These are phyloP conservation scores for Brassica balearica DNA, from an alignment of 441 rosid genomes.

Conservation along the genomic window DNA sequence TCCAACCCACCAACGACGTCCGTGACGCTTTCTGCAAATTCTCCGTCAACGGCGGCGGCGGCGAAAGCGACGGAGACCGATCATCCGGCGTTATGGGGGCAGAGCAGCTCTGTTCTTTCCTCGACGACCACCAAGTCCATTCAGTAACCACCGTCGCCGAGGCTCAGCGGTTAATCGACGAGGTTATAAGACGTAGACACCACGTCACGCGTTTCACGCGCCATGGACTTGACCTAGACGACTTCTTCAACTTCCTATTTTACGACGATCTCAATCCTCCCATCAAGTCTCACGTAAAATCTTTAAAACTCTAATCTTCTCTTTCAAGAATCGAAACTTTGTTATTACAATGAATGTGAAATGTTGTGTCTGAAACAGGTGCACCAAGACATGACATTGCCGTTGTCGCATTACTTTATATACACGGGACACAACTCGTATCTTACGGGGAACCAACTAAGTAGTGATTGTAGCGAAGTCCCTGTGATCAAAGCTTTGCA, in stretches of 20 bases:
- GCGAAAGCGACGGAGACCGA: background rate
- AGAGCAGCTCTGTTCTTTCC: conserved; percentile 53
- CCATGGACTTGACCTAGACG: conserved; percentile 53
- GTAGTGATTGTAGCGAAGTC: conserved; percentile 77
- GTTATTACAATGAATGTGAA: background rate
- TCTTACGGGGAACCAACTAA: conserved; percentile 76
- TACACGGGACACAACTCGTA: conserved; percentile 82
- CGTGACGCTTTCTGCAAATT: conserved; percentile 47
- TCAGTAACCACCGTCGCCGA: conserved; percentile 40
- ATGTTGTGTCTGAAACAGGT: conserved; percentile 49
- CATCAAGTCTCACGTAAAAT: conserved; percentile 44
- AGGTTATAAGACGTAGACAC: conserved; percentile 51
- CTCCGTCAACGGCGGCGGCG: conserved; percentile 37
- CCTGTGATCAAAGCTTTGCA: conserved; percentile 66
- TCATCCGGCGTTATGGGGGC: conserved; percentile 44
- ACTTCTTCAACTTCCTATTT: conserved; percentile 61
- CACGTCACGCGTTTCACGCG: conserved; percentile 46
- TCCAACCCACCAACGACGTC: conserved; percentile 64
- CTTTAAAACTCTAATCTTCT: background rate
- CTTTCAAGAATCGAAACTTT: conserved; percentile 2
- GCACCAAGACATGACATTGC: conserved; percentile 63
- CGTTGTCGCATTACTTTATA: conserved; percentile 74
- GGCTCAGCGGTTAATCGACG: conserved; percentile 54
- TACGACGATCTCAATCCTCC: conserved; percentile 65
- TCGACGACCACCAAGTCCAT: conserved; percentile 54